Evolutionary conservation across 257 asterid species (phyloP).

Genomic region (Penstemon davidsonii): DNA sequence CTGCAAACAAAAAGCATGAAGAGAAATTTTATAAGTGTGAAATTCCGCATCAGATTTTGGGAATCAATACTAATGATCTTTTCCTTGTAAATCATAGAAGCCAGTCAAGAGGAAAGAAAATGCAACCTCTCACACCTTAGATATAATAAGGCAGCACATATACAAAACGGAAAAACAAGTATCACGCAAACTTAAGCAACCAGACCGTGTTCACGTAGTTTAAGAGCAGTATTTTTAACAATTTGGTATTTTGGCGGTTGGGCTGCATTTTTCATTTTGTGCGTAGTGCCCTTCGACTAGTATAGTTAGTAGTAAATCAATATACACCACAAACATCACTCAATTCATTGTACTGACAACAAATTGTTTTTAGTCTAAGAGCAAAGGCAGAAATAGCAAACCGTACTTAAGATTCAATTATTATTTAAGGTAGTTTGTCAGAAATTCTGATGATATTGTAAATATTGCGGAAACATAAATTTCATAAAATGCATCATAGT

Average conservation of each 20-base stretch:
- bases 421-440: not conserved
- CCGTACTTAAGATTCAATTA: slow-evolving; percentile 14
- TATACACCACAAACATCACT: slow-evolving; percentile 10
- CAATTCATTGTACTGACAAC: not conserved
- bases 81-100: not conserved
- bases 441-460: slow-evolving; percentile 8
- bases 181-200: slow-evolving; percentile 13
- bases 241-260: not conserved
- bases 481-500: not conserved
- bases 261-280: slow-evolving; percentile 5
- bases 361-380: slow-evolving; percentile 9
- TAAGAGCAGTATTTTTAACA: slow-evolving; percentile 7
- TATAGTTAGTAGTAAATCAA: slow-evolving; percentile 7
- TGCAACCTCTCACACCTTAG: not conserved
- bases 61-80: too few species aligned
- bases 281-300: slow-evolving; percentile 8
- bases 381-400: slow-evolving; percentile 10
- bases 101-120: not conserved
- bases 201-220: slow-evolving; percentile 15
- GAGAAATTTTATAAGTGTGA: not conserved
- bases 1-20: slow-evolving; percentile 1
- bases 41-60: not conserved
- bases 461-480: not conserved
- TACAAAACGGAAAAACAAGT: not conserved
- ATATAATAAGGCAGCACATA: not conserved